Evolutionary conservation across 306 rosid species (phyloP).

Genomic region (Spatholobus suberectus): DNA sequence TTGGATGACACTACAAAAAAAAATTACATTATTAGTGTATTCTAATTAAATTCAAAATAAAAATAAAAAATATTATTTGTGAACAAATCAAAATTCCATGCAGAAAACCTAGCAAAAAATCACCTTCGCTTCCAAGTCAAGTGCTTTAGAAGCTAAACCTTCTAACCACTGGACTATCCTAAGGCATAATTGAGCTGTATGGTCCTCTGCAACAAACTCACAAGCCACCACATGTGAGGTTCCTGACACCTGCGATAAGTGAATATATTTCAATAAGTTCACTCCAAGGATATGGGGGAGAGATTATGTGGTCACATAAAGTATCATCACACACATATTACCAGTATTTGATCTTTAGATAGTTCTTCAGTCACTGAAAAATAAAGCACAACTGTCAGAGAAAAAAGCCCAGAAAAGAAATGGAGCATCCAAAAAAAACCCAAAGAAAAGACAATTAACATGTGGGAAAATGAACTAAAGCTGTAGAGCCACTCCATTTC

Average conservation of each 20-base stretch:
- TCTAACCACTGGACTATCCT: slow-evolving; percentile 98
- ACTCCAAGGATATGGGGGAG: background rate
- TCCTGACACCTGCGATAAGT: slow-evolving; percentile 69
- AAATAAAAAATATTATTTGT: background rate
- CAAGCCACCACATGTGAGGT: slow-evolving; percentile 92
- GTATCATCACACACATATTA: slow-evolving; percentile 46
- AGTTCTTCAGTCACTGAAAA: slow-evolving; percentile 83
- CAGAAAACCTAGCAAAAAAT: slow-evolving; percentile 32
- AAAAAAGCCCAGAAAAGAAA: background rate
- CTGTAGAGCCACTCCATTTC: slow-evolving; percentile 20
- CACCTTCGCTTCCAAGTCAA: slow-evolving; percentile 93
- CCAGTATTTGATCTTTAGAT: slow-evolving; percentile 80
- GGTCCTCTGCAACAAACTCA: slow-evolving; percentile 86
- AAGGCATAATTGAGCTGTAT: slow-evolving; percentile 83
- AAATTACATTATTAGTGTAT: background rate
- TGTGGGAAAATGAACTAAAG: slow-evolving; percentile 5
- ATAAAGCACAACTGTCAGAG: slow-evolving; percentile 21
- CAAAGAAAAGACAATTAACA: slow-evolving; percentile 20
- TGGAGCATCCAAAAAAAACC: slow-evolving; percentile 19
- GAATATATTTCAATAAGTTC: slow-evolving; percentile 42
- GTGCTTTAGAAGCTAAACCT: slow-evolving; percentile 90
- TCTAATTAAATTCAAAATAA: background rate
- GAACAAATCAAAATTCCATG: slow-evolving; percentile 34
- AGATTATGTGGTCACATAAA: slow-evolving; percentile 8
- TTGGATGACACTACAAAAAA: background rate